Evolutionary conservation across 352 stramenopile genomes (phyloP), one percentile per base, ranked within the genome.

Genomic region (Phytophthora hybrid): DNA sequence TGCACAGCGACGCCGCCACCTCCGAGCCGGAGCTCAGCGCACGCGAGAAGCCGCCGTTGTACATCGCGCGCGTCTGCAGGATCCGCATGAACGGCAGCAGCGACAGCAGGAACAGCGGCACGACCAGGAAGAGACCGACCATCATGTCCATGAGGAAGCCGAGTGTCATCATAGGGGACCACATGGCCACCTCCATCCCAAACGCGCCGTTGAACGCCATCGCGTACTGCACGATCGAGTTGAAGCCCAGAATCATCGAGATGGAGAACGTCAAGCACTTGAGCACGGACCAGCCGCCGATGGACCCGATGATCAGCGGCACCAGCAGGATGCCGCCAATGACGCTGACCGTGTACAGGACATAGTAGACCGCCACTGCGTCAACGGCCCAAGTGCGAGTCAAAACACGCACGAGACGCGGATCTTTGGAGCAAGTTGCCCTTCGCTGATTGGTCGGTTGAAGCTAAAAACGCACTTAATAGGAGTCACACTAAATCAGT

Each of bases 111-210:
- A 94, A 76, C n/a, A 97, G 66, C 32, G 89, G 88, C 4, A 97
- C 73, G 1, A 95, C 80, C n/a, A 95, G 66, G 63, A 95, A 92
- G 21, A 93, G 44, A 16, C 90, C 88, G 4, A 95, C 85, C 21
- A 97, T 71, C 82, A 94, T 92, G 66, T 97, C 90, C 74, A 94
- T 90, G n/a, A 97, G 59, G 62, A 95, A 97, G 1, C 90, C 89
- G n/a, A 97, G 78, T 26, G 80, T 62, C 31, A 92, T 78, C 23
- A 97, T 76, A 13, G 88, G 87, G 46, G 82, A 86, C 76, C 79
- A 95, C 73, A 88, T 82, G 3, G 88, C 87, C 18, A 95, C 75
- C 19, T 85, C 74, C 37, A 95, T 71, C 6, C 87, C 85, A 7
- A 84, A 87, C 5, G 80, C 71, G 6, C 89, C 89, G 59, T 96